Evolutionary conservation across 2,329 filamentous ascomycete species (phyloP).

Genomic region (Incumbomyces delicatus): DNA sequence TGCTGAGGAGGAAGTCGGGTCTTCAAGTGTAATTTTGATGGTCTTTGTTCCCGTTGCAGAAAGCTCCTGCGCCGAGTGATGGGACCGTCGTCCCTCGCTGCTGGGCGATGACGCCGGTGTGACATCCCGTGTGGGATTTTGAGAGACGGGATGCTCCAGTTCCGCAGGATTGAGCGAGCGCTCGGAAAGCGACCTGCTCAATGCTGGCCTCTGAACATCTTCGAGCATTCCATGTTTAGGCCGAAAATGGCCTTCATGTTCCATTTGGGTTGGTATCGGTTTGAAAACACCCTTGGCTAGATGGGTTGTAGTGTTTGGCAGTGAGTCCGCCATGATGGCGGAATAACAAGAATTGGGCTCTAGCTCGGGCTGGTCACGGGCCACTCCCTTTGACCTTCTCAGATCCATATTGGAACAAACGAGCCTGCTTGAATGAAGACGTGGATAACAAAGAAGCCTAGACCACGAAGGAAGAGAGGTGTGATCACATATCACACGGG

Average conservation of each 20-base stretch:
- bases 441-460: neutral
- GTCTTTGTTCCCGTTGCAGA: neutral
- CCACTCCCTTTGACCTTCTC: conserved; percentile 2
- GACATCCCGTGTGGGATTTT: neutral
- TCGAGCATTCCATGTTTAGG: neutral
- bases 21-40: conserved; percentile 6
- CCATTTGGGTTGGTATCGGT: neutral
- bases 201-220: neutral
- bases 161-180: neutral
- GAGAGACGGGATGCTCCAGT: neutral
- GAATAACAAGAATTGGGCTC: neutral
- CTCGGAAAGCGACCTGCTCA: neutral
- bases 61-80: neutral
- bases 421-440: neutral
- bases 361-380: neutral
- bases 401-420: neutral
- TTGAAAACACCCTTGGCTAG: conserved; percentile 4
- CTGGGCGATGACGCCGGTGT: neutral
- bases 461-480: neutral
- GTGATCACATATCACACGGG: neutral
- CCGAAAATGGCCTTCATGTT: neutral
- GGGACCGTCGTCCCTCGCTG: neutral
- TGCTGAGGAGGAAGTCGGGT: neutral
- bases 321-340: neutral
- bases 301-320: conserved; percentile 1